A percentile compares a stretch with the other conserved stretches of the same genome.
Conservation (phyloP, 2,329 filamentous ascomycete species). For the Aureobasidium melanogenum region DNA sequence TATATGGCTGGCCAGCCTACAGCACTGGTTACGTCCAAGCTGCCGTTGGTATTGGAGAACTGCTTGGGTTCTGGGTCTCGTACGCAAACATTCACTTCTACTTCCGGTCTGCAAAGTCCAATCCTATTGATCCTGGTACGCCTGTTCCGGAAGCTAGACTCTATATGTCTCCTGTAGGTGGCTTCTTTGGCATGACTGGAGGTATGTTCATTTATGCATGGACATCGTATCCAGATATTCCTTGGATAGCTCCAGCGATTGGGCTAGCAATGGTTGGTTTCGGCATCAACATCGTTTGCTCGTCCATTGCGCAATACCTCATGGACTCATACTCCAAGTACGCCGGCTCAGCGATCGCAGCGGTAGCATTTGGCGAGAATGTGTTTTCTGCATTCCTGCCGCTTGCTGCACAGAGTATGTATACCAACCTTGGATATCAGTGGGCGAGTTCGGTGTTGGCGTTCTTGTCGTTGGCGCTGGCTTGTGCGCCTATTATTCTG, state of each 20-base stretch:
- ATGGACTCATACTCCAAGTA: conserved; percentile 42
- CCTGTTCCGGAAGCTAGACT: conserved; percentile 39
- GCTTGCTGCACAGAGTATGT: conserved; percentile 39
- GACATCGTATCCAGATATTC: conserved; percentile 35
- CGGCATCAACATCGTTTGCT: conserved; percentile 40
- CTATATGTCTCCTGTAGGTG: conserved; percentile 34
- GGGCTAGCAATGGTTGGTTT: conserved; percentile 41
- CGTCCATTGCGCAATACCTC: conserved; percentile 40
- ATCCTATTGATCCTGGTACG: conserved; percentile 26
- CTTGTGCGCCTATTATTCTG: conserved; percentile 37
- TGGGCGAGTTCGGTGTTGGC: conserved; percentile 42
- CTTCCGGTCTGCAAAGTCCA: conserved; percentile 27
- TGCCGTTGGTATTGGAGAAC: conserved; percentile 38
- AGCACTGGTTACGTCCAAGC: conserved; percentile 37
- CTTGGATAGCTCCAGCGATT: conserved; percentile 40
- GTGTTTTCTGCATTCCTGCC: conserved; percentile 40
- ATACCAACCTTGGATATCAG: conserved; percentile 38
- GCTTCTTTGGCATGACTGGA: conserved; percentile 38
- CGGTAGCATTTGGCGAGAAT: conserved; percentile 42
- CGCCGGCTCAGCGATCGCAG: conserved; percentile 41
- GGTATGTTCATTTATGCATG: conserved; percentile 46
- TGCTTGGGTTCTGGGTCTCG: conserved; percentile 26
- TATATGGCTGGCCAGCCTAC: conserved; percentile 35
- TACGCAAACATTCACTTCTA: conserved; percentile 31
- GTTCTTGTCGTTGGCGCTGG: conserved; percentile 35